Base-by-base conservation (phyloP, 1,284 basidiomycete species). In the Pseudomicrostroma phylloplanum region DNA sequence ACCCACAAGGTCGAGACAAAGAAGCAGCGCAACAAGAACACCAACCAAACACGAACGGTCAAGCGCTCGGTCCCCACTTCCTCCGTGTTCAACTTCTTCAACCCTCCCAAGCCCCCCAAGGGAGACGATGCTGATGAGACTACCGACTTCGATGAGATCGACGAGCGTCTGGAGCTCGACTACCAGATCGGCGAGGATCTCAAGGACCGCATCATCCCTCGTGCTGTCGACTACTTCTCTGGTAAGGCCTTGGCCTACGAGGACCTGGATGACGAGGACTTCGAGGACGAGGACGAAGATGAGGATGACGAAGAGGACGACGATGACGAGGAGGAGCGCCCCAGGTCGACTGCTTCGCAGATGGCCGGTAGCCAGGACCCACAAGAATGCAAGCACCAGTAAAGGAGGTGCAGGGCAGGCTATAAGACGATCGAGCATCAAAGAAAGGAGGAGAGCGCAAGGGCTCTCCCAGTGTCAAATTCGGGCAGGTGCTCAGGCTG, bases 1-100 rank as follows among this genome's bases (percentile, higher is more conserved):
- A 97, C 93, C 60, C 92, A 93, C 83, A 90, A 91, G 83, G 89
- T 92, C 73, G 94, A 97, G 83, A 93, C 96, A 80, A 96, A 96
- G 86, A 97, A 96, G 85, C 94, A 97, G 82, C 85, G 93, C 74
- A 97, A 97, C 84, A 98, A 97, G 72, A 78, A 79, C 72, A 79
- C 77, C 55, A 79, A 79, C 73, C 76, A 79, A 71, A 78, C 76
- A 17, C 70, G 77, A 39, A 78, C 76, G 42, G 76, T 79, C 62
- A 79, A 79, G 71, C 70, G 77, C 36, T 71, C 75, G 26, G 77
- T 79, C 11, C 77, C 77, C 23, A 72, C 72, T 61, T 76, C 78
- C 57, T 76, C 73, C 21, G 78, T 79, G 73, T 79, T 79, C 72
- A 78, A 79, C 76, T 79, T 79, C 60, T 79, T 79, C 69, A 68